Conservation (phyloP, 495 filamentous ascomycete species). For the Pyrenula aspistea region DNA sequence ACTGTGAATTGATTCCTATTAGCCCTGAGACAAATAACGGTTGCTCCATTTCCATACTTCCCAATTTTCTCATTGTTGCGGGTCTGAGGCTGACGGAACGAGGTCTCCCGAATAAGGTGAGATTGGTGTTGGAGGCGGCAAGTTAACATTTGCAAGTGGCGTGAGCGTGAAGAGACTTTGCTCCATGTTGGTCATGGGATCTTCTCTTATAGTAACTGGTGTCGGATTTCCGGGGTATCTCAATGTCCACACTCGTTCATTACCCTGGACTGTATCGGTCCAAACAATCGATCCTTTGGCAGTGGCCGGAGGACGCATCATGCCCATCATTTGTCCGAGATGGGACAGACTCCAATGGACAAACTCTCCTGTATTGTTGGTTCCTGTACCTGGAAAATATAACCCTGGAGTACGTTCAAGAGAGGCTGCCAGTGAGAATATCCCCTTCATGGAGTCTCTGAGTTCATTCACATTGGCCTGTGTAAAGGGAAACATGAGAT, state of each 20-base stretch:
- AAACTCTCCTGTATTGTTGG: not conserved
- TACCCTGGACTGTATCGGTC: not conserved
- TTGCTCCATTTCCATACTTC: too few relatives aligned
- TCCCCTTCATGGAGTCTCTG: constrained; percentile 27
- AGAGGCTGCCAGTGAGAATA: constrained; percentile 40
- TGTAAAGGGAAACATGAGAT: not conserved
- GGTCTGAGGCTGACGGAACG: not conserved
- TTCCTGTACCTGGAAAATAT: constrained; percentile 24
- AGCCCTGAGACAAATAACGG: too few relatives aligned
- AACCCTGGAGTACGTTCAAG: constrained; percentile 43
- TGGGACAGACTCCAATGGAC: not conserved
- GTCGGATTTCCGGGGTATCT: not conserved
- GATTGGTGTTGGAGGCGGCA: not conserved
- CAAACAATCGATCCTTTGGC: not conserved
- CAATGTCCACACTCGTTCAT: not conserved
- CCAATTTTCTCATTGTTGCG: not conserved
- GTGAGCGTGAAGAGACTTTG: not conserved
- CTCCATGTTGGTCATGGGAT: not conserved
- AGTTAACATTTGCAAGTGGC: not conserved
- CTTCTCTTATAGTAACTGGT: not conserved
- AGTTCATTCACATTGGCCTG: constrained; percentile 39
- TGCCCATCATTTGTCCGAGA: not conserved
- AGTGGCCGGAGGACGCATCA: not conserved
- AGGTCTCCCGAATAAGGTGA: not conserved
- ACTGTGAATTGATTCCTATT: too few relatives aligned